phyloP scores from a whole-genome alignment of 2,329 filamentous ascomycete genomes.

The Venturia nashicola region DNA sequence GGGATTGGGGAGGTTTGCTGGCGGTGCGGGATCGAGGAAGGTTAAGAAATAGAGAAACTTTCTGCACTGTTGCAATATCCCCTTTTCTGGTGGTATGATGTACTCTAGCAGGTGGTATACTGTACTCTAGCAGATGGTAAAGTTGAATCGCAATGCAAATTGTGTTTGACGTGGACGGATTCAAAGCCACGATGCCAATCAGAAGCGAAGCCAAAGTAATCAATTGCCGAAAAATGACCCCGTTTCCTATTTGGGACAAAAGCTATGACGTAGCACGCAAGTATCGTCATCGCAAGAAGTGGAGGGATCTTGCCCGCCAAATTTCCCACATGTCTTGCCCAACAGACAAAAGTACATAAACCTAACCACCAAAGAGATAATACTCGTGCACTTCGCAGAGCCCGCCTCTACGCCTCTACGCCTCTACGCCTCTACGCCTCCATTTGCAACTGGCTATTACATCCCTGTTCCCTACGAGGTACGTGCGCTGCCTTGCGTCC shows the following conservation, averaged over 20 bases:
- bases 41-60: background rate
- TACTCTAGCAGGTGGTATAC: background rate
- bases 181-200: background rate
- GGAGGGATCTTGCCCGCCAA: background rate
- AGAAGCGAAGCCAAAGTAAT: background rate
- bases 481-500: background rate
- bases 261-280: no score
- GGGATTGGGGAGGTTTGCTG: slow-evolving; percentile 33
- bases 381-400: no score
- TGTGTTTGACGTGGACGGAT: no score
- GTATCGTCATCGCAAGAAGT: no score
- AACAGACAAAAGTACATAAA: background rate
- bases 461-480: background rate
- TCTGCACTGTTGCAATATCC: background rate
- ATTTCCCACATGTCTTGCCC: background rate
- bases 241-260: no score
- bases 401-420: no score
- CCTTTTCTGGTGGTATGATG: background rate
- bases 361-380: background rate
- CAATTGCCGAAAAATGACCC: no score
- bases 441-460: background rate
- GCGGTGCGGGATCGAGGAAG: slow-evolving; percentile 24
- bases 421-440: no score
- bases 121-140: background rate
- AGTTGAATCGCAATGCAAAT: no score